Evolutionary conservation across 192 early-diverging fungal species (phyloP).

Genomic region (Dispira simplex): DNA sequence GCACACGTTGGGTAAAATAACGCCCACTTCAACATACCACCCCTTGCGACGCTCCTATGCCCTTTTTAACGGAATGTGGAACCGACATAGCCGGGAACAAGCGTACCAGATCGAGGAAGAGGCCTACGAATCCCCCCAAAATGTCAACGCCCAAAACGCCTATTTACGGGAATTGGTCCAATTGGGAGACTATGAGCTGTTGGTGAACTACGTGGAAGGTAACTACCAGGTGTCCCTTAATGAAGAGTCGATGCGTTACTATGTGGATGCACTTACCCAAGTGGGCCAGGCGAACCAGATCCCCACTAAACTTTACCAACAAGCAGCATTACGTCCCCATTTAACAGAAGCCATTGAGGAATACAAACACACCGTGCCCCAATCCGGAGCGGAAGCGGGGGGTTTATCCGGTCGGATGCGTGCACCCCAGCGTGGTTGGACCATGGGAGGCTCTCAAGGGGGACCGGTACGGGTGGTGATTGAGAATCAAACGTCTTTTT

Average conservation of each 20-base stretch:
- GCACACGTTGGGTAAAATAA: too few relatives aligned
- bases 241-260: neutral
- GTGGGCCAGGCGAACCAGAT: neutral
- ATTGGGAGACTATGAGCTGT: neutral
- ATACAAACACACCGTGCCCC: neutral
- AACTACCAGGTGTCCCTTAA: neutral
- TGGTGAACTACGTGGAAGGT: neutral
- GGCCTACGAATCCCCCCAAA: neutral
- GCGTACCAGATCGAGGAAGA: neutral
- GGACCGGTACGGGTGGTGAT: neutral
- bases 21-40: too few relatives aligned
- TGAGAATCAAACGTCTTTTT: neutral
- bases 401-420: neutral
- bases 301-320: neutral
- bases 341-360: neutral
- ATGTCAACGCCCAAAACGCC: constrained; percentile 1
- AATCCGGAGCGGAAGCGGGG: neutral
- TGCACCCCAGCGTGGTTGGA: neutral
- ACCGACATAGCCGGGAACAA: too few relatives aligned
- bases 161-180: neutral
- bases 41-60: too few relatives aligned
- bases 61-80: too few relatives aligned
- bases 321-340: neutral
- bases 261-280: constrained; percentile 5
- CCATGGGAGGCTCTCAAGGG: neutral